Evolutionary conservation across 106 monocot genomes (phyloP).

Genomic region (Dendrobium catenatum): DNA sequence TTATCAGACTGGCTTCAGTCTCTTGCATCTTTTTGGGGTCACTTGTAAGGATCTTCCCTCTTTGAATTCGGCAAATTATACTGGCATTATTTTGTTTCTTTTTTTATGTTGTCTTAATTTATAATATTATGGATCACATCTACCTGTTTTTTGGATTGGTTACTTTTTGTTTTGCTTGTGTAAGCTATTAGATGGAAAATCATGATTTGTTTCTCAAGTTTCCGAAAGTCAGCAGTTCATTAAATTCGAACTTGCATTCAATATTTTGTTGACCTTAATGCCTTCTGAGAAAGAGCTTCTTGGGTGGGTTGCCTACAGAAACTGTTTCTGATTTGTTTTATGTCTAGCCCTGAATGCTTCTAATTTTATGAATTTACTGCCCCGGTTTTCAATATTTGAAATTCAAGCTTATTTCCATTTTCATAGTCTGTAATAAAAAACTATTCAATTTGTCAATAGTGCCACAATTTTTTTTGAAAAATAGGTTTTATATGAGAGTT

Average conservation of each 20-base stretch:
- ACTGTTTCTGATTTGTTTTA: neutral
- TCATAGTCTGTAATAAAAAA: no score
- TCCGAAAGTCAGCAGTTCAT: neutral
- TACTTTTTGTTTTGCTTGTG: neutral
- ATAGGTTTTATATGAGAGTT: no score
- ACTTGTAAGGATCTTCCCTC: slow-evolving; percentile 56
- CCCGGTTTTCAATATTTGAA: neutral
- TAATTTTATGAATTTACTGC: neutral
- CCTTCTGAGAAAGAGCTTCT: neutral
- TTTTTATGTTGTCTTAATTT: neutral
- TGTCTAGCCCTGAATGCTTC: neutral
- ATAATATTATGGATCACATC: neutral
- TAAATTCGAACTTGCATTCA: neutral
- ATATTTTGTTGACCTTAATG: neutral
- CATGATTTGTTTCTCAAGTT: neutral
- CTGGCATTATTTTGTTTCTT: neutral
- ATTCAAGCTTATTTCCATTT: neutral
- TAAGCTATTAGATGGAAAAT: neutral
- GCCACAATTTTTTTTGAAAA: no score
- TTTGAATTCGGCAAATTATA: neutral
- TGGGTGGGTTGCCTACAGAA: neutral
- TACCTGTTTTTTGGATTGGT: neutral
- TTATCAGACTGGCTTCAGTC: slow-evolving; percentile 98
- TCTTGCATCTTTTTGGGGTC: slow-evolving; percentile 99
- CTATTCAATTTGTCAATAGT: no score